Evolutionary conservation across 192 early-diverging fungal genomes (phyloP).

Genomic region (Globomyces pollinis-pini): DNA sequence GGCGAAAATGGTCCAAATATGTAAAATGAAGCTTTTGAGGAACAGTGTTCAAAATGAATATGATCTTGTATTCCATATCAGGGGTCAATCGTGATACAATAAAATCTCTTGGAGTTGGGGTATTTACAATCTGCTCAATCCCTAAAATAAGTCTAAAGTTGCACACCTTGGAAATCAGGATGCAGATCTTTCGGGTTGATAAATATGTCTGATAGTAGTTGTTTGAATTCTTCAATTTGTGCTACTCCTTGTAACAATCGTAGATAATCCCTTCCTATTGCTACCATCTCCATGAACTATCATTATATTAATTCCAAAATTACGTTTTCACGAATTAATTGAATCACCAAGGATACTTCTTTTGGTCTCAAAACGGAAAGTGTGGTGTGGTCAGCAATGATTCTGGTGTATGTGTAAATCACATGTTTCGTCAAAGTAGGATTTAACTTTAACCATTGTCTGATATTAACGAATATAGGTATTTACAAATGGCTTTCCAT

Average conservation of each 20-base stretch:
- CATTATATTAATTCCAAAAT: constrained; percentile 30
- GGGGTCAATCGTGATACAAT: constrained; percentile 52
- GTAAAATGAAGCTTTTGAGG: constrained; percentile 34
- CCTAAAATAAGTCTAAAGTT: no score
- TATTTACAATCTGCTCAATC: constrained; percentile 46
- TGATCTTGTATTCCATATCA: constrained; percentile 60
- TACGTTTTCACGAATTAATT: constrained; percentile 51
- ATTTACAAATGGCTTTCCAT: neutral
- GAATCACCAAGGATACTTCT: constrained; percentile 41
- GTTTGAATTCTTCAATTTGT: constrained; percentile 39
- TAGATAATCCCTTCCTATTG: constrained; percentile 61
- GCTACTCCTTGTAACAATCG: constrained; percentile 57
- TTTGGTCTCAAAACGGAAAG: constrained; percentile 32
- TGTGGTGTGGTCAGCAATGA: constrained; percentile 49
- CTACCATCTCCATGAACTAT: neutral
- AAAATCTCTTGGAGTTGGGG: constrained; percentile 53
- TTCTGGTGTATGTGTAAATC: constrained; percentile 38
- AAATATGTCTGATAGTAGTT: constrained; percentile 52
- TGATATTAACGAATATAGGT: neutral
- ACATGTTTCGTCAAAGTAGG: constrained; percentile 28
- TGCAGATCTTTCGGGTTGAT: constrained; percentile 42
- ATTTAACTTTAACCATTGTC: neutral
- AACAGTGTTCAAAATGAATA: constrained; percentile 58
- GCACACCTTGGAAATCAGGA: constrained; percentile 45
- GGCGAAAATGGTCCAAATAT: constrained; percentile 61